Evolutionary conservation across 345 rosid species (phyloP).

Genomic region (Ceriops tagal): DNA sequence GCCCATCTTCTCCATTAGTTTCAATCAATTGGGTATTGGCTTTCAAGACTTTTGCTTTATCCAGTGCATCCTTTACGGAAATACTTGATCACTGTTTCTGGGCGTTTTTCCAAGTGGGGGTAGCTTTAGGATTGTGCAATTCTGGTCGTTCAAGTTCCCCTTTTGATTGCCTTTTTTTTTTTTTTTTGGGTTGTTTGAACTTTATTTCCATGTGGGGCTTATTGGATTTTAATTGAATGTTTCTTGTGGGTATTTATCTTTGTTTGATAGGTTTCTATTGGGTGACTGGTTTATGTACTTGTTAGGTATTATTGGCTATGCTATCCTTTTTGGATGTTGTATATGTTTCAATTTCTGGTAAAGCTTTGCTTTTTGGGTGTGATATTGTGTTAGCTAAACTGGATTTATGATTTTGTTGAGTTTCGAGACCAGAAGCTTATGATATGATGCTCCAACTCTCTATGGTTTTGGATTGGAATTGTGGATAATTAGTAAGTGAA

Average conservation of each 20-base stretch:
- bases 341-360: too few relatives aligned
- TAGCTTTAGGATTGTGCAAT: not conserved
- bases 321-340: too few relatives aligned
- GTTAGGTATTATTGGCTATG: not conserved
- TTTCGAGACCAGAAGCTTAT: conserved; percentile 2
- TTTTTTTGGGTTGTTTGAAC: not conserved
- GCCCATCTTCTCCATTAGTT: too few relatives aligned
- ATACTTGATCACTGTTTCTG: not conserved
- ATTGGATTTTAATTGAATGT: not conserved
- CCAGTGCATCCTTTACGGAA: too few relatives aligned
- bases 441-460: conserved; percentile 13
- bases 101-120: not conserved
- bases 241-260: not conserved
- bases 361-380: too few relatives aligned
- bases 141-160: not conserved
- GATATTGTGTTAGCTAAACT: not conserved
- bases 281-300: not conserved
- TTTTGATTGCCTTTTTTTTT: not conserved
- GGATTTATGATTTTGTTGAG: not conserved
- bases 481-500: conserved; percentile 23
- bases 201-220: not conserved
- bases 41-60: too few relatives aligned
- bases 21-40: too few relatives aligned
- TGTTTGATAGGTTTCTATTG: not conserved
- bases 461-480: conserved; percentile 18